Base-by-base conservation (phyloP, 495 filamentous ascomycete genomes). In the Daldinia concentrica region DNA sequence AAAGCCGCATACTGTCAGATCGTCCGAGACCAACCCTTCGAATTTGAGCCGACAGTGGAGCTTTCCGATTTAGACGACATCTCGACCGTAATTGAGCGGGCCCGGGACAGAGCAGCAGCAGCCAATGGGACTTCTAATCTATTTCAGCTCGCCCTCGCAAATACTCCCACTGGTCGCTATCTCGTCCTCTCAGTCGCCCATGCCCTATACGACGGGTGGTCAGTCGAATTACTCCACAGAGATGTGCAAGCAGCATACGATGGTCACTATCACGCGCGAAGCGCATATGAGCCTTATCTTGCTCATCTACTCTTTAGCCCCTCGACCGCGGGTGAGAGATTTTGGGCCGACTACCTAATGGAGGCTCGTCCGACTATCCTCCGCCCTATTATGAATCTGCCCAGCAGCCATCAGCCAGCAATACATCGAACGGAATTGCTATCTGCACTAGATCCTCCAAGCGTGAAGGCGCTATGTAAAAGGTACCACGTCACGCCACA, bases 151-250 rank as follows among this genome's bases (percentile, higher is more conserved):
- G 56, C 66, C 0, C 78, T 81, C 59, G 79, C 77, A 1, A 82
- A 62, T 8, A 66, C 82, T 26, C 69, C 77, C 6, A 65, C 66
- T 1, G 72, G 62, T 4, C 65, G 54, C 1, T 89, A 90, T 69
- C 69, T 93, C 4, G 75, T 93, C 1, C 74, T 94, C 19, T 93
- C 92, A 12, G 88, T 94, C 54, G 85, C 92, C 3, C 92, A 95
- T 76, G 92, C 91, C 0, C 82, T 94, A 37, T 94, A 94, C 68
- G 92, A 95, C 74, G 92, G 92, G 8, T 90, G 86, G 82, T 93
- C 91, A 8, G 79, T 94, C 12, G 78, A 82, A 14, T 81, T 91
- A 8, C 78, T 95, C 11, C 90, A 93, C 69, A 79, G 85, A 43
- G 90, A 93, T 62, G 86, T 95, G 0, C 76, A 81, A 26, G 80